Percentiles rank a stretch among this genome's conserved stretches.
Evolutionary conservation across 768 basidiomycete species (phyloP).

Genomic region (Candolleomyces efflorescens): DNA sequence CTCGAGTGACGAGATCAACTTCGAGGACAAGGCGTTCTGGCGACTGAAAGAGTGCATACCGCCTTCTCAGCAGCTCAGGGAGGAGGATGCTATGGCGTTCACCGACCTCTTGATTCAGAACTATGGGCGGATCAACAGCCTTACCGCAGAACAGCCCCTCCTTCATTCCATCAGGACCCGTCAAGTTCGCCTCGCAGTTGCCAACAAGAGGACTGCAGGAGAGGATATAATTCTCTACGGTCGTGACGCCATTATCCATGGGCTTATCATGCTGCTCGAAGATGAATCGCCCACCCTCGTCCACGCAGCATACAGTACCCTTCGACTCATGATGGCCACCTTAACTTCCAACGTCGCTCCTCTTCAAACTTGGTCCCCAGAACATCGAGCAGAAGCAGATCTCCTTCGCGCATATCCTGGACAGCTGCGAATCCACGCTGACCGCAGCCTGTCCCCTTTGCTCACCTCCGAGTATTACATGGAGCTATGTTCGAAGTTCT

Average conservation of each 20-base stretch:
- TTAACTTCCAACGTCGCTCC: slow-evolving; percentile 24
- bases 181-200: slow-evolving; percentile 23
- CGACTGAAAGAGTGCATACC: slow-evolving; percentile 78
- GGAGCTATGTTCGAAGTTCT: slow-evolving; percentile 45
- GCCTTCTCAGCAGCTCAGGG: slow-evolving; percentile 43
- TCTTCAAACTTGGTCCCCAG: slow-evolving; percentile 29
- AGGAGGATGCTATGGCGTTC: slow-evolving; percentile 71
- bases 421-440: slow-evolving; percentile 24
- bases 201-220: slow-evolving; percentile 9
- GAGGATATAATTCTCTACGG: slow-evolving; percentile 26
- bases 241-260: slow-evolving; percentile 47
- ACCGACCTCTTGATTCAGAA: slow-evolving; percentile 56
- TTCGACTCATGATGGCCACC: slow-evolving; percentile 53
- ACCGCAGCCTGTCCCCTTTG: slow-evolving; percentile 32
- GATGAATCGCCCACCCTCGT: slow-evolving; percentile 44
- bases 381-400: slow-evolving; percentile 41
- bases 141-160: slow-evolving; percentile 46
- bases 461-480: slow-evolving; percentile 29
- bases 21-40: slow-evolving; percentile 73
- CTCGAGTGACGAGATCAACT: slow-evolving; percentile 34
- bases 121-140: slow-evolving; percentile 58
- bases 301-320: slow-evolving; percentile 57
- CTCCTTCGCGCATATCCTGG: slow-evolving; percentile 46
- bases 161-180: slow-evolving; percentile 39
- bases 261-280: slow-evolving; percentile 57